Conservation (phyloP, 2,329 filamentous ascomycete species). For the Knoxdaviesia capensis region DNA sequence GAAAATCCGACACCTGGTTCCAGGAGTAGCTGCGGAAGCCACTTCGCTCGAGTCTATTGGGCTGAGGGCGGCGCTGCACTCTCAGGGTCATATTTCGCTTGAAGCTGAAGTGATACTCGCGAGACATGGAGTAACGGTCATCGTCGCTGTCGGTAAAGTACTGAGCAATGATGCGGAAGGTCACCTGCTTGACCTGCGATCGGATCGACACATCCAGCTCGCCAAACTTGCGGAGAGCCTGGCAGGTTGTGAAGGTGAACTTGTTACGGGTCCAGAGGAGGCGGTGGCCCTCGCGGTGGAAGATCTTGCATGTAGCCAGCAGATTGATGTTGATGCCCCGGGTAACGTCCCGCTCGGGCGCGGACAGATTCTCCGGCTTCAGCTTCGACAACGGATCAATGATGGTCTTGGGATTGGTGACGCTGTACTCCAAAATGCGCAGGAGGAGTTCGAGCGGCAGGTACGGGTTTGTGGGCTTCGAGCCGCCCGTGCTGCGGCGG, state of each 20-base stretch:
- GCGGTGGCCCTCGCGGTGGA: slow-evolving; percentile 25
- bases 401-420: slow-evolving; percentile 27
- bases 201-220: slow-evolving; percentile 23
- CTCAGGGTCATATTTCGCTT: slow-evolving; percentile 20
- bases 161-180: slow-evolving; percentile 29
- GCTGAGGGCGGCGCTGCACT: slow-evolving; percentile 21
- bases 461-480: slow-evolving; percentile 11
- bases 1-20: slow-evolving; percentile 31
- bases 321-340: slow-evolving; percentile 29
- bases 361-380: slow-evolving; percentile 21
- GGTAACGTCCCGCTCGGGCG: slow-evolving; percentile 16
- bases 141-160: slow-evolving; percentile 32
- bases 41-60: slow-evolving; percentile 23
- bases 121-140: slow-evolving; percentile 2
- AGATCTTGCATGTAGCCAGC: slow-evolving; percentile 28
- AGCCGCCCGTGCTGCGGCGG: background rate
- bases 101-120: slow-evolving; percentile 21
- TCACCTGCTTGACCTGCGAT: slow-evolving; percentile 22
- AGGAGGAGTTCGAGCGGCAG: slow-evolving; percentile 32
- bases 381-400: slow-evolving; percentile 30
- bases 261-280: slow-evolving; percentile 30
- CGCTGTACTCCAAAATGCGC: slow-evolving; percentile 27
- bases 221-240: slow-evolving; percentile 26
- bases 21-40: slow-evolving; percentile 34
- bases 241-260: slow-evolving; percentile 33